Percentiles rank a stretch among this genome's conserved stretches.
These are phyloP conservation scores for Xylaria venustula DNA, from an alignment of 495 filamentous ascomycete species.

Conservation along the genomic window DNA sequence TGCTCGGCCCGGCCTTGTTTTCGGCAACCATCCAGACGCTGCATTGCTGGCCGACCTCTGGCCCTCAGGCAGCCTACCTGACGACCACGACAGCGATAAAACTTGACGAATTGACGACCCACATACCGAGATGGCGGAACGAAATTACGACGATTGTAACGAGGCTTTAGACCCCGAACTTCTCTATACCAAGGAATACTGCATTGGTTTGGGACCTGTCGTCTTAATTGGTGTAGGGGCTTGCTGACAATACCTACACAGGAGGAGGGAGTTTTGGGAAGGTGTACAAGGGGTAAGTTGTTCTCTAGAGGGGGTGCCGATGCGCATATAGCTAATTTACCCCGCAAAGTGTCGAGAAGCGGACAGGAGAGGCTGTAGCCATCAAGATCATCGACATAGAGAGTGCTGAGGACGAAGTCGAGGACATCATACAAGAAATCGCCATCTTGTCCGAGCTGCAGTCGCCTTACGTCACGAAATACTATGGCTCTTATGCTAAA, in stretches of 20 bases:
- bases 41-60: background rate
- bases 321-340: conserved; percentile 28
- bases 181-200: conserved; percentile 89
- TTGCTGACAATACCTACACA: conserved; percentile 26
- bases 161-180: conserved; percentile 72
- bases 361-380: conserved; percentile 80
- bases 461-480: conserved; percentile 93
- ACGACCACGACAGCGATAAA: conserved; percentile 2
- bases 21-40: background rate
- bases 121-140: conserved; percentile 40
- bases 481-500: conserved; percentile 92
- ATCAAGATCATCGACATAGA: conserved; percentile 99
- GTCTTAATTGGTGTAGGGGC: conserved; percentile 1
- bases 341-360: conserved; percentile 68
- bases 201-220: conserved; percentile 67
- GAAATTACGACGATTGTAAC: conserved; percentile 42
- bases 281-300: conserved; percentile 85
- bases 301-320: background rate
- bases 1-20: background rate
- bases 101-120: conserved; percentile 14
- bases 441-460: conserved; percentile 91
- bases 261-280: conserved; percentile 90
- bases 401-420: conserved; percentile 96
- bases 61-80: background rate
- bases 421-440: conserved; percentile 98